phyloP scores from a whole-genome alignment of 768 basidiomycete species.

The Auricularia sp. region DNA sequence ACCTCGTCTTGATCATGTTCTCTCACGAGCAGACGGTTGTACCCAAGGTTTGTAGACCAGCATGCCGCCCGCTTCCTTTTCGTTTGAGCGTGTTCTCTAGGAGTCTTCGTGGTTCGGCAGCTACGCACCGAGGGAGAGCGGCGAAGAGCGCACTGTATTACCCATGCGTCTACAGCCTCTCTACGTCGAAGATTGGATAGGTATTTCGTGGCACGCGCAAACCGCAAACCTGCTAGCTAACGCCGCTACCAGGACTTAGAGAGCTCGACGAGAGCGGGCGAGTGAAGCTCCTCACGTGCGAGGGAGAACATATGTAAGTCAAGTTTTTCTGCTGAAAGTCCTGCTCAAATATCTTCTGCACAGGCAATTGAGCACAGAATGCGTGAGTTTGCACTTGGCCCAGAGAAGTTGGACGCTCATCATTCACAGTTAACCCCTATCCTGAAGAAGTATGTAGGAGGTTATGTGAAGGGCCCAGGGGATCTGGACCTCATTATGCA shows the following conservation, averaged over 20 bases:
- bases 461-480: background rate
- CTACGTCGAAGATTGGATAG: slow-evolving; percentile 76
- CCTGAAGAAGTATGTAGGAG: slow-evolving; percentile 21
- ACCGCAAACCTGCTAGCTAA: background rate
- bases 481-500: background rate
- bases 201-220: slow-evolving; percentile 16
- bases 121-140: slow-evolving; percentile 31
- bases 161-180: slow-evolving; percentile 66
- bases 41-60: slow-evolving; percentile 30
- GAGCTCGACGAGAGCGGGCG: slow-evolving; percentile 55
- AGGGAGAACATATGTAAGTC: slow-evolving; percentile 58
- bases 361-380: background rate
- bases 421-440: slow-evolving; percentile 34
- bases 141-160: slow-evolving; percentile 32
- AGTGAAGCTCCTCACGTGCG: slow-evolving; percentile 51
- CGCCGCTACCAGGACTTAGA: slow-evolving; percentile 26
- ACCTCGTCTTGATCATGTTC: slow-evolving; percentile 67
- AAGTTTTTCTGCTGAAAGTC: background rate
- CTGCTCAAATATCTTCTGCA: background rate
- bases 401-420: background rate
- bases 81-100: slow-evolving; percentile 16
- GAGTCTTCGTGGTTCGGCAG: slow-evolving; percentile 84
- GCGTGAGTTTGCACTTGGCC: background rate
- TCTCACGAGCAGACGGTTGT: slow-evolving; percentile 64
- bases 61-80: background rate